phyloP scores from a whole-genome alignment of 2,329 filamentous ascomycete species.

The Knufia petricola region DNA sequence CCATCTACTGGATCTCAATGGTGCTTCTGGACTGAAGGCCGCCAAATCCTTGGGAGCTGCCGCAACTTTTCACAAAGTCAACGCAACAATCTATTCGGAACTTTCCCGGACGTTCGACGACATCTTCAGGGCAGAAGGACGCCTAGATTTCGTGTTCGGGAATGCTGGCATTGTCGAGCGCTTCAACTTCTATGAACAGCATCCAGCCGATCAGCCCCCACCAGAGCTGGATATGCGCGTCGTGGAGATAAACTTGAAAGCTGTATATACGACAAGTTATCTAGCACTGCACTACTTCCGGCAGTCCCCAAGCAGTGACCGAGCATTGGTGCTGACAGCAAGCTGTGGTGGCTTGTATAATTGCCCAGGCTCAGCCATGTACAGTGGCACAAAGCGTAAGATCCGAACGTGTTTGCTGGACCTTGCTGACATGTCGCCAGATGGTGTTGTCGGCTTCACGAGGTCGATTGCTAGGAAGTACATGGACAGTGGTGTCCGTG shows the following conservation, averaged over 20 bases:
- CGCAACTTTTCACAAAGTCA: conserved; percentile 31
- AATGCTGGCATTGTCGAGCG: conserved; percentile 40
- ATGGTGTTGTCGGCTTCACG: background rate
- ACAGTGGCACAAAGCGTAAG: conserved; percentile 1
- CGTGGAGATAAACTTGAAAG: conserved; percentile 35
- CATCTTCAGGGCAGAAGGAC: conserved; percentile 28
- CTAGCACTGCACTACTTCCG: conserved; percentile 35
- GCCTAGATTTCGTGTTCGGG: conserved; percentile 41
- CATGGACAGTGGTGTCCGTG: background rate
- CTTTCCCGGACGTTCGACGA: conserved; percentile 30
- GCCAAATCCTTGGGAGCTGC: conserved; percentile 6
- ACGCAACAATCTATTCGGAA: conserved; percentile 31
- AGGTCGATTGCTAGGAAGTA: background rate
- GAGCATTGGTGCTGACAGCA: background rate
- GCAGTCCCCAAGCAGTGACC: background rate
- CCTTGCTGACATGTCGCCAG: background rate
- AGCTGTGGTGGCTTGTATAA: background rate
- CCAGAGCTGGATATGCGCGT: conserved; percentile 28
- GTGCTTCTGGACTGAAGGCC: conserved; percentile 23
- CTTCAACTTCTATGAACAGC: conserved; percentile 32
- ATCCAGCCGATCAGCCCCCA: conserved; percentile 23
- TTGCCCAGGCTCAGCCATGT: background rate
- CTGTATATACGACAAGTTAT: conserved; percentile 33
- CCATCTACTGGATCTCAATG: conserved; percentile 34
- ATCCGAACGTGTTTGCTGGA: background rate